Base-by-base conservation (phyloP, 2,329 filamentous ascomycete genomes). In the Metarhizium anisopliae region DNA sequence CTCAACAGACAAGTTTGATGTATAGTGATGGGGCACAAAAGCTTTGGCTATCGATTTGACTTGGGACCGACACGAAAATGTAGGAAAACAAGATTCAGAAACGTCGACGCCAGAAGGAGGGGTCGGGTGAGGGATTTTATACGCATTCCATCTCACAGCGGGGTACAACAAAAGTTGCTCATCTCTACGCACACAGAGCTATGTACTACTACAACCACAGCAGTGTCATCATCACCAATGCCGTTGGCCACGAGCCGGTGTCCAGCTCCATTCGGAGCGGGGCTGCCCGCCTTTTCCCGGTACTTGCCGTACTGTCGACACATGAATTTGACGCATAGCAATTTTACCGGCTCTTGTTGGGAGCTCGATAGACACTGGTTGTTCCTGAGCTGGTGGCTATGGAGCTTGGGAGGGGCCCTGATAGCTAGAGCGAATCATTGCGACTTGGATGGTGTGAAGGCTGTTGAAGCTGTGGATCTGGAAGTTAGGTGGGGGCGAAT, bases 111-210 rank as follows among this genome's bases (percentile, higher is more conserved):
- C 14, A 20, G 38, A n/a, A 18, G 35, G 53, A 25, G 13, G n/a
- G 30, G 16, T 40, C 32, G 20, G 6, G 2, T 47, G 55, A 54
- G 55, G 55, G 55, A 30, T 54, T 43, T 56, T 56, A 54, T 51
- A 54, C 47, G n/a, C 6, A 36, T 30, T 6, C 43, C 20, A 47
- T 14, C 4, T 30, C 45, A 14, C 20, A 14, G 35, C 16, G 52
- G 55, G 52, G 52, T 53, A 47, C 29, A 8, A 47, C 25, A 25
- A 40, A 35, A 10, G 43, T 53, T 25, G 20, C 43, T 25, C 43
- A 47, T 13, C 7, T 8, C 4, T 8, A 20, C 20, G 7, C n/a
- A 29, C 5, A 7, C 11, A 47, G n/a, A 47, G 5, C 14, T 43
- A 43, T 18, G 16, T 25, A 20, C 43, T 25, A 29, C 20, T 25